These are phyloP conservation scores for Leptographium flavum DNA, from an alignment of 2,329 filamentous ascomycete species.

Conservation along the genomic window DNA sequence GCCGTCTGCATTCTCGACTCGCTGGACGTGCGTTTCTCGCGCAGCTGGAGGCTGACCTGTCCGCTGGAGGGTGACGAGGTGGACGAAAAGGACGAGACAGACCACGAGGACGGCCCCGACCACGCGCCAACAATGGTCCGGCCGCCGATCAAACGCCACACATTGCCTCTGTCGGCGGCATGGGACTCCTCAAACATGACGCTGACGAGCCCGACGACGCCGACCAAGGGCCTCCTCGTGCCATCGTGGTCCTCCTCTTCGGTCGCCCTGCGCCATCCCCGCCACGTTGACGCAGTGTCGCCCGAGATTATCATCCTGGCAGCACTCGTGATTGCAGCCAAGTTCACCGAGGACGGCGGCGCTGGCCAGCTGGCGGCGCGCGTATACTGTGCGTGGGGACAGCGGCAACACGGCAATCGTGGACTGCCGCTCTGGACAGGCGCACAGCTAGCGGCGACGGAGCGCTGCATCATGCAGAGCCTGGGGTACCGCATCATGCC, in stretches of 20 bases:
- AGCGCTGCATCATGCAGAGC: slow-evolving; percentile 49
- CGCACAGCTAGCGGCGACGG: slow-evolving; percentile 49
- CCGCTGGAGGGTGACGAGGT: slow-evolving; percentile 23
- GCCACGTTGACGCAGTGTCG: slow-evolving; percentile 45
- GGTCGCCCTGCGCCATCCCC: slow-evolving; percentile 4
- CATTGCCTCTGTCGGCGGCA: slow-evolving; percentile 21
- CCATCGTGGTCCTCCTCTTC: slow-evolving; percentile 15
- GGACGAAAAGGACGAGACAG: neutral
- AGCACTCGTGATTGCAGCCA: slow-evolving; percentile 48
- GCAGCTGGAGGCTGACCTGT: slow-evolving; percentile 45
- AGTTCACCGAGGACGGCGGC: slow-evolving; percentile 48
- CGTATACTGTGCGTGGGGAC: slow-evolving; percentile 43
- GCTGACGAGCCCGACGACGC: no score
- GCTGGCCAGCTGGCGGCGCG: slow-evolving; percentile 39
- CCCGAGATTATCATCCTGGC: slow-evolving; percentile 51
- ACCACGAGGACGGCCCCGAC: neutral
- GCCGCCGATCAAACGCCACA: slow-evolving; percentile 28
- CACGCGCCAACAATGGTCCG: neutral
- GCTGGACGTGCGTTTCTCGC: slow-evolving; percentile 46
- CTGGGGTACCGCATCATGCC: slow-evolving; percentile 49
- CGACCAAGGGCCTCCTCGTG: slow-evolving; percentile 6
- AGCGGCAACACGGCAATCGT: neutral
- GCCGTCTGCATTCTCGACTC: slow-evolving; percentile 55
- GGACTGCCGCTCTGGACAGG: slow-evolving; percentile 35
- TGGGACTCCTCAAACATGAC: no score